Conservation (phyloP, 768 basidiomycete species). For the Coprinellus micaceus region DNA sequence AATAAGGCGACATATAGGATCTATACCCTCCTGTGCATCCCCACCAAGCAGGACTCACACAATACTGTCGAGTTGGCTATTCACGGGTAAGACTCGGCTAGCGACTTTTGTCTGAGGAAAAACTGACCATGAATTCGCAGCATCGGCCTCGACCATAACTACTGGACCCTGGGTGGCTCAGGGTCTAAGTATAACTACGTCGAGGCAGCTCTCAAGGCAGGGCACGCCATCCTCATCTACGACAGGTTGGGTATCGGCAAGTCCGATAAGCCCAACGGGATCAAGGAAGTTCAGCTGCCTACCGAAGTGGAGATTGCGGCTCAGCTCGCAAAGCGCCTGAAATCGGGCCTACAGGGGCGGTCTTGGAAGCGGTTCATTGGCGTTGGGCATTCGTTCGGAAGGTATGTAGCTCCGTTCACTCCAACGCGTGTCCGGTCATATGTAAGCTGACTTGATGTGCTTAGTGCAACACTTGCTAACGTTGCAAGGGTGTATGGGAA, state of each 20-base stretch:
- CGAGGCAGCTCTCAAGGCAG: background rate
- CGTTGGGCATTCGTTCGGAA: background rate
- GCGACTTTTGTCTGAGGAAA: too few species aligned
- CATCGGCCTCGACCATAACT: background rate
- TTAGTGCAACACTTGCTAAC: background rate
- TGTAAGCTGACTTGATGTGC: background rate
- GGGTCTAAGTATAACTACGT: background rate
- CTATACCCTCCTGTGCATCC: background rate
- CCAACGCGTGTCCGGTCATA: background rate
- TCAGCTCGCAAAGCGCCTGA: background rate
- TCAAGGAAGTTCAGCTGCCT: background rate
- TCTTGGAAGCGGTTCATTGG: background rate
- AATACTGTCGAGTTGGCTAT: background rate
- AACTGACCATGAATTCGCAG: background rate
- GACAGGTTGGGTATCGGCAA: background rate
- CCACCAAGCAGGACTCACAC: background rate
- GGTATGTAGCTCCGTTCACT: background rate
- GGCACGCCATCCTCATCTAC: background rate
- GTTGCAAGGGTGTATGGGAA: background rate
- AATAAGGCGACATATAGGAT: background rate
- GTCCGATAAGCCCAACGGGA: background rate
- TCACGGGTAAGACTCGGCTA: background rate
- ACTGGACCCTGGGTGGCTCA: background rate
- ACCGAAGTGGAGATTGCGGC: background rate
- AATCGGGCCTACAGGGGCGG: background rate